Base-by-base conservation (phyloP, 2,329 filamentous ascomycete genomes). In the Talaromyces marneffei region DNA sequence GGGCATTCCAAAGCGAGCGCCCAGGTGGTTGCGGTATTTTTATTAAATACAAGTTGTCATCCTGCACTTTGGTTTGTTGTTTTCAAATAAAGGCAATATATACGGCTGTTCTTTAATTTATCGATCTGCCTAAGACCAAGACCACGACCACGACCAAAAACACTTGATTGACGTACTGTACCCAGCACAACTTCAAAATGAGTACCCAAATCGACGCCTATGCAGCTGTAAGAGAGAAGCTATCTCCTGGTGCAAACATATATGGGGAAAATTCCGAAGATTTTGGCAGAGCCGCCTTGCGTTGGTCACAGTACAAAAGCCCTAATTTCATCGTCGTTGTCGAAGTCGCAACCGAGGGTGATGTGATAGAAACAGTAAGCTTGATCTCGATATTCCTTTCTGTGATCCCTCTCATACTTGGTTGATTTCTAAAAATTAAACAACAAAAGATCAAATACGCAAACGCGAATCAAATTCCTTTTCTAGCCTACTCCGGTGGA, bases 161-260 rank as follows among this genome's bases (percentile, higher is more conserved):
- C 10, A 37, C 10, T 37, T 37, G 35, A 37, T 37, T 2, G 10
- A 37, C 35, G 14, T 16, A 37, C 44, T 52, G 10, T 10, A 52
- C 3, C 48, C 27, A 52, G 16, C 27, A 35, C 12, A 18, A 27
- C 35, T 39, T 67, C 66, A 63, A 80, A 79, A 57, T 57, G 54
- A 25, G 20, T 3, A 10, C 23, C 4, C 20, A 39, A 27, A 27
- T 16, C 33, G 27, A 44, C n/a, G 14, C 20, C 6, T 44, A 44
- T 33, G 39, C 54, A 20, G 3, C 35, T 44, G 12, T 57, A 8
- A 44, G 25, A 4, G 18, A 31, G 39, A 57, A 39, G 33, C 37
- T 61, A 40, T 62, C 60, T 8, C 18, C 40, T 29, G 35, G 37
- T 7, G 60, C 60, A 18, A 56, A 53, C 14, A 35, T 59, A 18